These are phyloP conservation scores for Salix caprea DNA, from an alignment of 345 rosid species.

Conservation along the genomic window DNA sequence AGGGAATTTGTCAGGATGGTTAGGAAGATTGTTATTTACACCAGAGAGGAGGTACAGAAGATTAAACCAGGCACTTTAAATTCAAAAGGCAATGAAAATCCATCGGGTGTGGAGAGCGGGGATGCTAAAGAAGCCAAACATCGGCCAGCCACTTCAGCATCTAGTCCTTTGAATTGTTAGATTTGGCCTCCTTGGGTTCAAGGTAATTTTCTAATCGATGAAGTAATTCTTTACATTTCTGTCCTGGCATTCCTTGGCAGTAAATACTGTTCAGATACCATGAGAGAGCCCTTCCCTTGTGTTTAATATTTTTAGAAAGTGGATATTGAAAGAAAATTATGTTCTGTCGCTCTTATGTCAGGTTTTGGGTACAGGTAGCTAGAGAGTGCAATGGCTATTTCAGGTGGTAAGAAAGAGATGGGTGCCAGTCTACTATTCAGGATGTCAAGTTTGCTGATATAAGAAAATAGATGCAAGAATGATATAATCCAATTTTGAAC, in stretches of 20 bases:
- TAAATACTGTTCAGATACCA: neutral
- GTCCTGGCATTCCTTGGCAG: neutral
- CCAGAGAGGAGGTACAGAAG: slow-evolving; percentile 48
- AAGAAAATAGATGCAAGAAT: slow-evolving; percentile 13
- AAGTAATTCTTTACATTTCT: neutral
- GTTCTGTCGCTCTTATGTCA: neutral
- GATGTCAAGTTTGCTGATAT: slow-evolving; percentile 8
- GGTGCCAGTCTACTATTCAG: neutral
- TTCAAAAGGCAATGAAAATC: slow-evolving; percentile 21
- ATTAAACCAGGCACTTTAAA: slow-evolving; percentile 34
- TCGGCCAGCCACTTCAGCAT: neutral
- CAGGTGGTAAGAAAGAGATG: slow-evolving; percentile 11
- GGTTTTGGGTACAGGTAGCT: slow-evolving; percentile 2
- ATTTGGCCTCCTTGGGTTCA: neutral
- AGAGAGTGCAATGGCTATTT: neutral
- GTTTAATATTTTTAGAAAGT: neutral
- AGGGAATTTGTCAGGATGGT: slow-evolving; percentile 62
- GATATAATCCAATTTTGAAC: slow-evolving; percentile 27
- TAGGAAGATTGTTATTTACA: slow-evolving; percentile 42
- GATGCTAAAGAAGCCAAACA: slow-evolving; percentile 18
- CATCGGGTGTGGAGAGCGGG: neutral
- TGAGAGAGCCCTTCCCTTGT: neutral
- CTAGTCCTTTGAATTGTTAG: slow-evolving; percentile 4
- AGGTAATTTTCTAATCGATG: neutral
- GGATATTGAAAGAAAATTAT: neutral